Percentiles rank a stretch among this genome's conserved stretches.
phyloP scores from a whole-genome alignment of 1,284 basidiomycete genomes.

The Leccinum angustisporum region DNA sequence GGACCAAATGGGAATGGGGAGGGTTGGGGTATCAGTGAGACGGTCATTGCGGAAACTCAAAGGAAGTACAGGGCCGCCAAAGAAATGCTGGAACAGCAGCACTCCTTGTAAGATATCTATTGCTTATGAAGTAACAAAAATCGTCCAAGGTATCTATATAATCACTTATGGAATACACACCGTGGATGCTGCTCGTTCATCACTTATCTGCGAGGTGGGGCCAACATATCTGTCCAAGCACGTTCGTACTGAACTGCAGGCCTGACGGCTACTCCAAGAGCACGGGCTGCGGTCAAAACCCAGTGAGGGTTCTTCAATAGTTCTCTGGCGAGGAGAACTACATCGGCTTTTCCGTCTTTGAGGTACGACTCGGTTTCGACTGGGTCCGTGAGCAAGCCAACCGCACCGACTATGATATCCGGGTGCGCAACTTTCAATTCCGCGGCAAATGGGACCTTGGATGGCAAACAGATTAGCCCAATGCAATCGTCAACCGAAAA shows the following conservation, averaged over 20 bases:
- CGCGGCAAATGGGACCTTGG: slow-evolving; percentile 68
- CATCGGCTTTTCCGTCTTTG: slow-evolving; percentile 64
- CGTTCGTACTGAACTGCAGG: slow-evolving; percentile 67
- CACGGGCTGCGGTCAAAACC: slow-evolving; percentile 52
- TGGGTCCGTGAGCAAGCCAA: slow-evolving; percentile 74
- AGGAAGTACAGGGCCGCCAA: slow-evolving; percentile 79
- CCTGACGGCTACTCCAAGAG: slow-evolving; percentile 58
- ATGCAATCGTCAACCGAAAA: neutral
- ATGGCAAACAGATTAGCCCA: neutral
- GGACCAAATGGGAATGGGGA: slow-evolving; percentile 65
- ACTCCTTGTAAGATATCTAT: slow-evolving; percentile 8
- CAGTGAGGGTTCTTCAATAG: slow-evolving; percentile 61
- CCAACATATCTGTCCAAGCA: slow-evolving; percentile 53
- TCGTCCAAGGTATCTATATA: slow-evolving; percentile 7
- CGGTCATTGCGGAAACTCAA: slow-evolving; percentile 77
- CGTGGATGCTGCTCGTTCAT: neutral
- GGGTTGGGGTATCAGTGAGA: slow-evolving; percentile 75
- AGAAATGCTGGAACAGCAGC: slow-evolving; percentile 53
- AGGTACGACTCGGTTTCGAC: slow-evolving; percentile 67
- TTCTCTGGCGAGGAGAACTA: slow-evolving; percentile 68
- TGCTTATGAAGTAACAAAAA: neutral
- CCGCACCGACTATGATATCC: slow-evolving; percentile 56
- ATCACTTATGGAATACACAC: neutral
- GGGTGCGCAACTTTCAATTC: slow-evolving; percentile 65
- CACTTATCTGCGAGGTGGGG: slow-evolving; percentile 18